Base-by-base conservation (phyloP, 2,329 filamentous ascomycete species). In the Beauveria bassiana region DNA sequence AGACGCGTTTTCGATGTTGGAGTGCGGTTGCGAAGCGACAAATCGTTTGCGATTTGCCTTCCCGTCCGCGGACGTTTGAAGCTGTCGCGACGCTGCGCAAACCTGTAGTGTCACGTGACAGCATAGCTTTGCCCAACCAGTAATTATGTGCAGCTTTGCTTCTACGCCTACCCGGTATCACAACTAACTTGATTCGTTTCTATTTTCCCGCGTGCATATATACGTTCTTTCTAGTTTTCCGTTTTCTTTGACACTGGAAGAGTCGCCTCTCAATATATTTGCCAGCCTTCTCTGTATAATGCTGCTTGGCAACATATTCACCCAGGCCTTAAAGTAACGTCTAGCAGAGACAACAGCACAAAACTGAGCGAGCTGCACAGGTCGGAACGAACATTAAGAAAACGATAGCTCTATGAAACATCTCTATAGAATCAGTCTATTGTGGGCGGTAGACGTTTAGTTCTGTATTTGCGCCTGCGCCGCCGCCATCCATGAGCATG, bases 1-100 rank as follows among this genome's bases (percentile, higher is more conserved):
- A n/a, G 50, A 38, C 26, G 53, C 46, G 42, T 4, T 12, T 54
- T 42, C 40, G 61, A 62, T 62, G 54, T 26, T 14, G 22, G 28
- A 26, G 24, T 26, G 20, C 60, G 53, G 51, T 61, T 61, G 51
- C 26, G 59, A 64, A 66, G 65, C 50, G 64, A 70, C 67, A 63
- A 73, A 73, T 73, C 66, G 69, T 73, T 73, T 73, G 69, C 72
- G 70, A 71, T 67, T 59, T 62, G 67, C 66, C 66, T 66, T 68
- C 64, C 65, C 66, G 65, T 54, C 60, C 14, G 60, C 63, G 63
- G 64, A 63, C 62, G 64, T 63, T 62, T 59, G 57, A 59, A 56
- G 61, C 64, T 62, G 63, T 64, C 66, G 64, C 66, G 65, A 68
- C 69, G 70, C 64, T 64, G 57, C 60, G 64, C 66, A 67, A 67